Evolutionary conservation across 768 basidiomycete genomes (phyloP), one percentile per base, ranked within the genome.

Genomic region (Hysterangium stoloniferum): DNA sequence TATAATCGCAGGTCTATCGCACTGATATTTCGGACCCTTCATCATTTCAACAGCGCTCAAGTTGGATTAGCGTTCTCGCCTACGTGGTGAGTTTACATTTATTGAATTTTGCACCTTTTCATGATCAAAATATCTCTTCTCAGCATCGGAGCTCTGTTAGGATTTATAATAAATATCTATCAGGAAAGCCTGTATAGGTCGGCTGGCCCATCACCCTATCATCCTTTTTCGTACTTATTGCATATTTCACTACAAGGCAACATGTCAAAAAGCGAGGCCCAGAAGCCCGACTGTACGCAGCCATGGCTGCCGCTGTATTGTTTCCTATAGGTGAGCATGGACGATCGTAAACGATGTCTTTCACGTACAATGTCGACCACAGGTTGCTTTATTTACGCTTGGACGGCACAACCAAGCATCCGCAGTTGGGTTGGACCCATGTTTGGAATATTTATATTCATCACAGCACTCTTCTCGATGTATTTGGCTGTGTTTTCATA

Each of bases 401-500:
- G 66, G 59, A 67, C 67, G 3, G 56, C 58, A 28, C 55, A 42
- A 0, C 48, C 58, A 0, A 32, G 19, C 6, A 55, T 66, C 4
- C 64, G 28, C 3, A 25, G 61, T 47, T 68, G 65, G 64, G 62
- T 67, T 12, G 68, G 56, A 3, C 67, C 68, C 0, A 61, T 59
- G 40, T 62, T 68, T 24, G 68, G 66, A 1, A 46, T 40, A 29
- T 35, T 20, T 48, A 45, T 82, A 36, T 76, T 75, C 56, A 69
- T 75, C n/a, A 70, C 68, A 59, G 74, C 70, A 0, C 58, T 68
- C 6, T 80, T 73, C 58, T 34, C 34, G 8, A 36, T 51, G 31
- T 84, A 82, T 56, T 64, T 77, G n/a, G 68, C 68, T 2, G 75
- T 78, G 1, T 82, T 80, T 59, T 68, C 76, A 11, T 82, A 81